phyloP scores from a whole-genome alignment of 2,329 filamentous ascomycete genomes.

The Colletotrichum sp. region DNA sequence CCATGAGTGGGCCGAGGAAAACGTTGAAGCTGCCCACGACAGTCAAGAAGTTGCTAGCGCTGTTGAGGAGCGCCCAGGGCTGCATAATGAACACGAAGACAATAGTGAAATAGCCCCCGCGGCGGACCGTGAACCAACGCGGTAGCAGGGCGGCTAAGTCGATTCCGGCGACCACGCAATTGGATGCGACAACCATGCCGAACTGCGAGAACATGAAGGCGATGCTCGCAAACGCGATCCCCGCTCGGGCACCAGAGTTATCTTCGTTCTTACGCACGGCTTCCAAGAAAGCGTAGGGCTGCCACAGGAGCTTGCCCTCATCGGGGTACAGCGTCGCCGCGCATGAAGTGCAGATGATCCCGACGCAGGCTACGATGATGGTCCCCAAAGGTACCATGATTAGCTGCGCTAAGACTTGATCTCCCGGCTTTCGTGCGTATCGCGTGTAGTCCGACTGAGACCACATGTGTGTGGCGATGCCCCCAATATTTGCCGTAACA shows the following conservation, averaged over 20 bases:
- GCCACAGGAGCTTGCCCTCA: constrained; percentile 26
- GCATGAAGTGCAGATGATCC: constrained; percentile 30
- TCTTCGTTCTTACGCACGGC: constrained; percentile 12
- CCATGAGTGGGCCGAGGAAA: constrained; percentile 37
- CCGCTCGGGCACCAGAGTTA: not conserved
- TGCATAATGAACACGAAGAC: constrained; percentile 23
- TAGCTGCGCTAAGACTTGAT: constrained; percentile 27
- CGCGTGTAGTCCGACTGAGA: constrained; percentile 30
- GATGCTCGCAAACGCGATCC: constrained; percentile 7
- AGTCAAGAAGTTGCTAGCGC: constrained; percentile 25
- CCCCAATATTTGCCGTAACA: constrained; percentile 28
- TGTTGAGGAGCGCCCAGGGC: constrained; percentile 17
- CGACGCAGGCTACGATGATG: constrained; percentile 27
- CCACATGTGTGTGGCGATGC: constrained; percentile 27
- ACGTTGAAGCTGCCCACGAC: constrained; percentile 31
- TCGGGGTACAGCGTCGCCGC: constrained; percentile 24
- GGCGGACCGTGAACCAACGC: constrained; percentile 8
- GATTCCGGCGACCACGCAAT: constrained; percentile 18
- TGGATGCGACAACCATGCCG: constrained; percentile 6
- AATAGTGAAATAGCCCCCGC: constrained; percentile 1
- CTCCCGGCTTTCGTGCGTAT: constrained; percentile 25
- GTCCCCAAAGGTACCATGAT: constrained; percentile 27
- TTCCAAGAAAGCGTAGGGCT: constrained; percentile 27
- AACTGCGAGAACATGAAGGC: constrained; percentile 14
- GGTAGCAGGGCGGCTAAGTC: constrained; percentile 30